Conservation (phyloP, 2,329 filamentous ascomycete genomes). For the Botryotinia convoluta region DNA sequence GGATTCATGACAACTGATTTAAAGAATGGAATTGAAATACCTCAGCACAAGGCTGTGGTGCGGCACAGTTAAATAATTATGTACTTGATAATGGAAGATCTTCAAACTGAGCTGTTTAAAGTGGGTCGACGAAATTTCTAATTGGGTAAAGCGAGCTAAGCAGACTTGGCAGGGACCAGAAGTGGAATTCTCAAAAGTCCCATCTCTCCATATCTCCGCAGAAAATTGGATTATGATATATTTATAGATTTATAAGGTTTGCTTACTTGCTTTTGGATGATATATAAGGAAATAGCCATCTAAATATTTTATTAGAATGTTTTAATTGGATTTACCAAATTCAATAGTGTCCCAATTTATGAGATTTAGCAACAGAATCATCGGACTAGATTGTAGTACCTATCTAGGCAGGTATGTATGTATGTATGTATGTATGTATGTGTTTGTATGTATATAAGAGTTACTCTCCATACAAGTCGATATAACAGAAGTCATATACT, state of each 20-base stretch:
- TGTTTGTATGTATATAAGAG: background rate
- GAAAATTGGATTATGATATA: background rate
- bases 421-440: too few species aligned
- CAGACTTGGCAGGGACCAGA: background rate
- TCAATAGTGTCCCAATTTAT: background rate
- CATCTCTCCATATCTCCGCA: background rate
- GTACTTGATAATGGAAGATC: background rate
- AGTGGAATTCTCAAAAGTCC: background rate
- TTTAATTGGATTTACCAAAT: background rate
- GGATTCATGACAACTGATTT: background rate
- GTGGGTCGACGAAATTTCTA: background rate
- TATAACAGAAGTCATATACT: background rate
- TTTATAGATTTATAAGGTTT: background rate
- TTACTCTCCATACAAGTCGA: background rate
- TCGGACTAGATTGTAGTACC: too few species aligned
- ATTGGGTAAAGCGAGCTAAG: background rate
- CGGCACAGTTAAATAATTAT: background rate
- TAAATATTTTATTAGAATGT: background rate
- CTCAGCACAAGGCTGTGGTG: slow-evolving; percentile 15
- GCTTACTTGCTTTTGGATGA: background rate
- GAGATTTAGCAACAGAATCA: background rate
- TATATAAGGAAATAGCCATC: background rate
- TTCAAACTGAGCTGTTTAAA: background rate
- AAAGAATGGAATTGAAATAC: background rate
- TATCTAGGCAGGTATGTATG: too few species aligned